Conservation (phyloP, 2,329 filamentous ascomycete species). For the Cladosporium sp. region DNA sequence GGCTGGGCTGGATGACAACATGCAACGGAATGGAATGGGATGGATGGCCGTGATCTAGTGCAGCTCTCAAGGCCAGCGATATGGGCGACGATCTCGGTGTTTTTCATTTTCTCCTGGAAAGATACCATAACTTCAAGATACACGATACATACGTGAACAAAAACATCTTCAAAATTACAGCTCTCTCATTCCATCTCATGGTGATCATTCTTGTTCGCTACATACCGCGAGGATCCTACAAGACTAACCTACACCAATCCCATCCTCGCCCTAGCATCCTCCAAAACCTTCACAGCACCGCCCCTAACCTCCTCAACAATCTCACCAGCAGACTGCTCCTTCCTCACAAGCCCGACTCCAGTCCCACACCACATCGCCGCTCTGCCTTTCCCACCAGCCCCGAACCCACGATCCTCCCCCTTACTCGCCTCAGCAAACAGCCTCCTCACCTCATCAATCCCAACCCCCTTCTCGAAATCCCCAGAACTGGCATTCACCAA, state of each 20-base stretch:
- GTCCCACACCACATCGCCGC: constrained; percentile 61
- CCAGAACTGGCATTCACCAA: constrained; percentile 53
- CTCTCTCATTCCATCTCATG: too few relatives aligned
- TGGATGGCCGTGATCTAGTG: constrained; percentile 29
- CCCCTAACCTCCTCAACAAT: constrained; percentile 46
- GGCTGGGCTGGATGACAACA: constrained; percentile 9
- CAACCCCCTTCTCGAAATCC: constrained; percentile 17
- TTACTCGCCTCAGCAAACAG: constrained; percentile 47
- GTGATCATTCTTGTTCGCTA: too few relatives aligned
- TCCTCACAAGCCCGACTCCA: constrained; percentile 55
- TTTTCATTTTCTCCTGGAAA: background rate
- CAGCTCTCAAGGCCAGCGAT: constrained; percentile 27
- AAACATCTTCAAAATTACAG: constrained; percentile 4
- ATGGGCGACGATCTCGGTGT: constrained; percentile 1
- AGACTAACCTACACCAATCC: background rate
- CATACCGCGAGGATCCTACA: too few relatives aligned
- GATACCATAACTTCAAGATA: background rate
- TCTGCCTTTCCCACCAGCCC: constrained; percentile 42
- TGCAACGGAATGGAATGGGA: background rate
- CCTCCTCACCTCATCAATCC: constrained; percentile 23
- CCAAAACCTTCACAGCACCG: background rate
- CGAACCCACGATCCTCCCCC: constrained; percentile 51
- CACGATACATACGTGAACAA: constrained; percentile 5
- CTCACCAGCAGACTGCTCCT: constrained; percentile 47
- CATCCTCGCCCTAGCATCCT: background rate